Evolutionary conservation across 768 basidiomycete genomes (phyloP), one percentile per base, ranked within the genome.

Genomic region (Collybia mongolica): DNA sequence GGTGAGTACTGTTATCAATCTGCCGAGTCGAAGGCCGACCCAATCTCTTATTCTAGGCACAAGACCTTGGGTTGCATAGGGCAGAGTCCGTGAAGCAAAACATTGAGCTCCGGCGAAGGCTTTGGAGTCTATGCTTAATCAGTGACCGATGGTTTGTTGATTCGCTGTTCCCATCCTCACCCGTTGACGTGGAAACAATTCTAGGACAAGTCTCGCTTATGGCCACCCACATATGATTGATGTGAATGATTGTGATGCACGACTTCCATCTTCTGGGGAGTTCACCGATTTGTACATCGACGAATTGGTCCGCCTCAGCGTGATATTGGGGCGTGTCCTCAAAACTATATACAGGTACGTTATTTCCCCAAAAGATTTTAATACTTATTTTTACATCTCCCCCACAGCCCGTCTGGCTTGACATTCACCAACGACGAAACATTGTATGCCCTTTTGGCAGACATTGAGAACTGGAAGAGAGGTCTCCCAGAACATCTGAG

Each of bases 141-240:
- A 86, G 87, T 58, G 96, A 99, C 68, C 77, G 96, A 71, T 97
- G 94, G 90, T 92, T 71, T 57, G 78, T 64, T 55, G 38, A 48
- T 49, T 19, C 18, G 50, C 38, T 44, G 48, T 48, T 57, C 53
- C 44, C 23, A 20, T 26, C 40, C 8, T 32, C 52, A 3, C 29
- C 39, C 35, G 29, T 48, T 37, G 48, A 45, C 51, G 18, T 39
- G 6, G 54, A 41, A 46, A 32, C 46, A 43, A 48, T 28, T 26
- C 7, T 47, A 92, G 90, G 91, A 81, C 86, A 48, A 91, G 90
- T 62, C 73, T 94, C 32, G 86, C 91, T 19, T 92, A 93, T 59
- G 96, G 96, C 0, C 90, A 93, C 57, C 96, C 96, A 2, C 89
- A 86, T 65, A 91, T 96, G 88, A 96, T 99, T 54, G 95, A 98